Base-by-base conservation (phyloP, 495 filamentous ascomycete genomes). In the Tuber umbilicatum region DNA sequence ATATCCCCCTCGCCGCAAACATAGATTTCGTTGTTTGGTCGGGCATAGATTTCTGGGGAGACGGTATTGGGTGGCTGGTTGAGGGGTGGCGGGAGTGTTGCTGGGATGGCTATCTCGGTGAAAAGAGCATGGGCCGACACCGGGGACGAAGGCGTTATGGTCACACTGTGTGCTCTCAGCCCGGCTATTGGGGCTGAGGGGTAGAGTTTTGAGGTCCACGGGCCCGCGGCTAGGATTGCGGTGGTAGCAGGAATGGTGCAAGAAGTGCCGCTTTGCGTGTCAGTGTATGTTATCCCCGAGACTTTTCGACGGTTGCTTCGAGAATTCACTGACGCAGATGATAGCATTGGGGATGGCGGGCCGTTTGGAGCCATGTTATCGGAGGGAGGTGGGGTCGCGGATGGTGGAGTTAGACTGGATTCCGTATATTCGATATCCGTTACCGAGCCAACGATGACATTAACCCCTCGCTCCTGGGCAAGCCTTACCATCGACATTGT, bases 41-140 rank as follows among this genome's bases (percentile, higher is more conserved):
- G 88, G 21, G 94, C 91, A 83, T 98, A 98, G 78, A 99, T 95
- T 84, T 99, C 95, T 2, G 95, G 94, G 40, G 91, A 89, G 73
- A 83, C 70, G 78, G 82, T 43, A 83, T 79, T 73, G 86, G 84
- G 64, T 45, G 68, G 72, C n/a, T 35, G 19, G 69, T 39, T 71
- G n/a, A 84, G 39, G 84, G 87, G 38, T 82, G 83, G 70, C 43
- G 50, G 68, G 85, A 89, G 77, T 85, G 86, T 73, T 12, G 85
- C 83, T 0, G 94, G 93, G 1, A 97, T 87, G 43, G 88, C 86
- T 78, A 99, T 97, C 72, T 92, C 89, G 16, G 94, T 97, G 84
- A 99, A 99, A 1, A 99, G 86, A 5, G 93, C 92, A 82, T 97
- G 94, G 21, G 92, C 91, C 72, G 90, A 93, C 43, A 97, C 90